These are phyloP conservation scores for Suillus subluteus DNA, from an alignment of 768 basidiomycete species.

Conservation along the genomic window DNA sequence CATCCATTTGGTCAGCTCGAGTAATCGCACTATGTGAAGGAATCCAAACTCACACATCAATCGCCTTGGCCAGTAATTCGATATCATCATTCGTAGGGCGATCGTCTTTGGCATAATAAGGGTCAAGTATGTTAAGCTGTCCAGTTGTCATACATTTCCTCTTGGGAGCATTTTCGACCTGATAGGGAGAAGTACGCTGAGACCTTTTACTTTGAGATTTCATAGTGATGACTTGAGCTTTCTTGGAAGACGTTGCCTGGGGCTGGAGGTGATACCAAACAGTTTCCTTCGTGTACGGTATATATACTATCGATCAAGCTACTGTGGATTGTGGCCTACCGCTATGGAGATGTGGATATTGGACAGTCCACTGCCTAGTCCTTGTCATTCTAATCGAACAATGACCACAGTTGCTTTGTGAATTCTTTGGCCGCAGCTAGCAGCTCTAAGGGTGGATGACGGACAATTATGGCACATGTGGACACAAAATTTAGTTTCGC, in stretches of 20 bases:
- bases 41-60: neutral
- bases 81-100: neutral
- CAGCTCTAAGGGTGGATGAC: neutral
- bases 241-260: neutral
- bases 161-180: neutral
- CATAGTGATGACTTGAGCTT: neutral
- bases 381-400: neutral
- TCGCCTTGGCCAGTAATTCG: neutral
- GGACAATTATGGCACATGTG: neutral
- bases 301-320: neutral
- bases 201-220: neutral
- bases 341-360: neutral
- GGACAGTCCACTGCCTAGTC: neutral
- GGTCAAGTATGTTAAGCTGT: slow-evolving; percentile 3
- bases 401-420: neutral
- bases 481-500: neutral
- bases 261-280: neutral
- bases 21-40: too few species aligned
- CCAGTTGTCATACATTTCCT: slow-evolving; percentile 3
- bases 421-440: neutral
- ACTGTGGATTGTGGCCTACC: slow-evolving; percentile 2
- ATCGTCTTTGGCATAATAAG: neutral
- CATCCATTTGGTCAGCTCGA: neutral
- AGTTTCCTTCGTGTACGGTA: neutral
- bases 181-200: neutral